phyloP scores from a whole-genome alignment of 306 rosid genomes.

The Trifolium fragiferum region DNA sequence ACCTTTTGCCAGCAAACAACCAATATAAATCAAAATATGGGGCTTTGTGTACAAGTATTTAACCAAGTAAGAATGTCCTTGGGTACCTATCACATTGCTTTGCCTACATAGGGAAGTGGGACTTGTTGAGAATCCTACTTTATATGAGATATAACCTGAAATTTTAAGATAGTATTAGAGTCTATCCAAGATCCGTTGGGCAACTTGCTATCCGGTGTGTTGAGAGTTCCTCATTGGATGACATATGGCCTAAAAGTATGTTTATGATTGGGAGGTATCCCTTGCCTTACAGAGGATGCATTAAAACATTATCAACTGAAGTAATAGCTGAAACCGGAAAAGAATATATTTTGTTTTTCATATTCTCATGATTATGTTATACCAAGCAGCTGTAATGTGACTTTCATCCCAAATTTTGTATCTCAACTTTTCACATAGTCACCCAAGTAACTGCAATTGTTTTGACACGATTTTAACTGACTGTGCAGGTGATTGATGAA shows the following conservation, averaged over 20 bases:
- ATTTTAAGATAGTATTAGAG: neutral
- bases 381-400: slow-evolving; percentile 9
- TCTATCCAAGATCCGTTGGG: neutral
- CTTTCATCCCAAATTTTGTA: slow-evolving; percentile 20
- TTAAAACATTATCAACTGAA: slow-evolving; percentile 3
- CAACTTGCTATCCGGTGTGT: neutral
- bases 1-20: slow-evolving; percentile 62
- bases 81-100: slow-evolving; percentile 8
- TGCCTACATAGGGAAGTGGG: neutral
- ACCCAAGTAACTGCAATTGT: slow-evolving; percentile 27
- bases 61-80: neutral
- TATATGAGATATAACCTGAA: neutral
- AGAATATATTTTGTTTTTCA: slow-evolving; percentile 24
- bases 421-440: neutral
- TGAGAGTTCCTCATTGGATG: neutral
- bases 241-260: neutral
- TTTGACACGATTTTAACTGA: slow-evolving; percentile 36
- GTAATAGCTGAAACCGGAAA: slow-evolving; percentile 22
- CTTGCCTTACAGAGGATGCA: neutral
- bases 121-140: neutral
- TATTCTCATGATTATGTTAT: slow-evolving; percentile 14
- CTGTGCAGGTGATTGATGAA: slow-evolving; percentile 78
- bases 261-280: neutral
- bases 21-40: neutral
- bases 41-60: neutral